Evolutionary conservation across 108 stramenopile species (phyloP).

Genomic region (Nitzschia palea): DNA sequence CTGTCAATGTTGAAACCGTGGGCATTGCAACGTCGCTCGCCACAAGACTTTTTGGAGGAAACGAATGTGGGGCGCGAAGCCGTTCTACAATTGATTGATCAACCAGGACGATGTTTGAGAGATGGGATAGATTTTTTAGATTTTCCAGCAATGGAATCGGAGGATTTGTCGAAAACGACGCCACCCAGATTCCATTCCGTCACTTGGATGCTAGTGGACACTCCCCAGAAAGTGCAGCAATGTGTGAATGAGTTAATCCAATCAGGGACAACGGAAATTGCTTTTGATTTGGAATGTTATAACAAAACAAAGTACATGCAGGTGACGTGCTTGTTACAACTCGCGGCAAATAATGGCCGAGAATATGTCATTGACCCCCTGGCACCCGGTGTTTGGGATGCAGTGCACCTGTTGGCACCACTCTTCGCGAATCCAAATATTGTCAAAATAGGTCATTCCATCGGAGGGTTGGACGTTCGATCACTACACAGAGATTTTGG

Average conservation of each 20-base stretch:
- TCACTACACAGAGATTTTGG: slow-evolving; percentile 94
- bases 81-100: slow-evolving; percentile 43
- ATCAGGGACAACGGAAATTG: slow-evolving; percentile 48
- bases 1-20: slow-evolving; percentile 51
- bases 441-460: slow-evolving; percentile 93
- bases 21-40: slow-evolving; percentile 37
- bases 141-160: slow-evolving; percentile 32
- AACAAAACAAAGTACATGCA: slow-evolving; percentile 50
- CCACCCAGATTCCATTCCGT: slow-evolving; percentile 24
- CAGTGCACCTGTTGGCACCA: slow-evolving; percentile 44
- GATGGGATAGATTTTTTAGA: slow-evolving; percentile 53
- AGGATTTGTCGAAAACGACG: slow-evolving; percentile 47
- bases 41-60: slow-evolving; percentile 12
- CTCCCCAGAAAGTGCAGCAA: slow-evolving; percentile 57
- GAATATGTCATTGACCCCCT: slow-evolving; percentile 86
- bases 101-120: slow-evolving; percentile 44
- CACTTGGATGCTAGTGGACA: slow-evolving; percentile 64
- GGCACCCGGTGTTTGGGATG: slow-evolving; percentile 67
- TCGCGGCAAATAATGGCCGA: slow-evolving; percentile 55
- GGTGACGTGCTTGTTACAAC: slow-evolving; percentile 75
- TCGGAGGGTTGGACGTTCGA: slow-evolving; percentile 82
- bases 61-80: slow-evolving; percentile 29
- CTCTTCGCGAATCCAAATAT: slow-evolving; percentile 85
- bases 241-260: slow-evolving; percentile 55
- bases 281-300: slow-evolving; percentile 84